Conservation (phyloP, 2,329 filamentous ascomycete species). For the Botrytis aclada region DNA sequence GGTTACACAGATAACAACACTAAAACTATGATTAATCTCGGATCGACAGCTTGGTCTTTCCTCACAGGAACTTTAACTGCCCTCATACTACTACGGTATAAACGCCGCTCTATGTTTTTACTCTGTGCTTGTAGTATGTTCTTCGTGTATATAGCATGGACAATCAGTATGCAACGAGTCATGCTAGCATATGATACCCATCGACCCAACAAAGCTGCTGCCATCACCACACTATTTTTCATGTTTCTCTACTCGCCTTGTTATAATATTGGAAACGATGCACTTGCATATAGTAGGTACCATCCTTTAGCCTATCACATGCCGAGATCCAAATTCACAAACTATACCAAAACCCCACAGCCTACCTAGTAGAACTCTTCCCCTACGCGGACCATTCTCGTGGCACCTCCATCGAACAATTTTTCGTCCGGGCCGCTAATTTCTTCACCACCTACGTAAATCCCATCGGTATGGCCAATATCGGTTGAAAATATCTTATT, state of each 20-base stretch:
- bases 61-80: slow-evolving; percentile 44
- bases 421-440: slow-evolving; percentile 40
- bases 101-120: slow-evolving; percentile 50
- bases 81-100: slow-evolving; percentile 44
- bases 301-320: not conserved
- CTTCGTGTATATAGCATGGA: slow-evolving; percentile 54
- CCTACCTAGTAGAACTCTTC: slow-evolving; percentile 58
- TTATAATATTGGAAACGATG: slow-evolving; percentile 66
- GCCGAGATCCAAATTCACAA: not conserved
- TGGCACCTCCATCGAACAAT: slow-evolving; percentile 35
- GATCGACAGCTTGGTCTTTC: slow-evolving; percentile 45
- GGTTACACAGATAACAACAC: not conserved
- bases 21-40: slow-evolving; percentile 49
- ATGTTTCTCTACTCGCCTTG: slow-evolving; percentile 57
- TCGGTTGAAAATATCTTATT: slow-evolving; percentile 34
- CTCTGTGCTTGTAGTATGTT: slow-evolving; percentile 53
- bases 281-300: slow-evolving; percentile 57
- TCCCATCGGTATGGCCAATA: slow-evolving; percentile 42
- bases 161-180: slow-evolving; percentile 46
- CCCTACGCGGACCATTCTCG: slow-evolving; percentile 46
- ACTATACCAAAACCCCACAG: slow-evolving; percentile 28
- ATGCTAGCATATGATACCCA: slow-evolving; percentile 39
- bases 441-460: slow-evolving; percentile 42
- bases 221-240: slow-evolving; percentile 49
- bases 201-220: slow-evolving; percentile 27